Conservation (phyloP, 129 eudicot species). For the Lactuca sativa region DNA sequence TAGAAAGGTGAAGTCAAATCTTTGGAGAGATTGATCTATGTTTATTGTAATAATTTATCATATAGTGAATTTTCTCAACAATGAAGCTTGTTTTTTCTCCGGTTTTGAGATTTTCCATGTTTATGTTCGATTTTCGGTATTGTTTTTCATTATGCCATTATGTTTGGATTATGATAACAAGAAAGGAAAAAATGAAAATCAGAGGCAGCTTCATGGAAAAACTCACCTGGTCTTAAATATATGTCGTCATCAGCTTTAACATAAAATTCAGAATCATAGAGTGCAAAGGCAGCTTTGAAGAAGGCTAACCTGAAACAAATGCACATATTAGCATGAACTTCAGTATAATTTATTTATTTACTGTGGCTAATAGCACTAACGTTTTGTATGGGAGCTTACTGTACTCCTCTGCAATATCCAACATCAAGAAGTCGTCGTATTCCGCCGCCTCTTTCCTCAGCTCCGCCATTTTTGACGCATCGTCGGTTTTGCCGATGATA, state of each 20-base stretch:
- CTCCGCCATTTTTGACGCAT: slow-evolving; percentile 52
- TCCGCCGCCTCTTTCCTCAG: slow-evolving; percentile 56
- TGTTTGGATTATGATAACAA: too few relatives aligned
- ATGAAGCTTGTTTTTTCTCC: too few relatives aligned
- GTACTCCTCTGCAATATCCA: slow-evolving; percentile 59
- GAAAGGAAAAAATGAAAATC: not conserved
- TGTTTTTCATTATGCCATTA: too few relatives aligned
- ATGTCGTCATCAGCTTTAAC: slow-evolving; percentile 78
- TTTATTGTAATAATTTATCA: too few relatives aligned
- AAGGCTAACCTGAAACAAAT: slow-evolving; percentile 51
- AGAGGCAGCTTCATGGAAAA: slow-evolving; percentile 3
- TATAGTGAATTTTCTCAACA: too few relatives aligned
- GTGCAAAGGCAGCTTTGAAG: slow-evolving; percentile 64
- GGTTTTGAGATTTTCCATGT: too few relatives aligned
- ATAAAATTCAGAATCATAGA: slow-evolving; percentile 64
- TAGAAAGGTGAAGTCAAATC: too few relatives aligned
- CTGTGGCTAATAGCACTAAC: slow-evolving; percentile 39
- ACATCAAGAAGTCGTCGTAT: slow-evolving; percentile 61
- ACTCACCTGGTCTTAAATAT: slow-evolving; percentile 64
- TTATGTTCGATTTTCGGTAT: too few relatives aligned
- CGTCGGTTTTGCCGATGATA: slow-evolving; percentile 58
- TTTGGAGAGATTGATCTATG: too few relatives aligned
- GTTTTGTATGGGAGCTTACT: slow-evolving; percentile 64
- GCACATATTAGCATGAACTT: slow-evolving; percentile 15
- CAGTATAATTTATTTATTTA: slow-evolving; percentile 3